Base-by-base conservation (phyloP, 495 filamentous ascomycete species). In the Paragyromitra xinjiangensis region DNA sequence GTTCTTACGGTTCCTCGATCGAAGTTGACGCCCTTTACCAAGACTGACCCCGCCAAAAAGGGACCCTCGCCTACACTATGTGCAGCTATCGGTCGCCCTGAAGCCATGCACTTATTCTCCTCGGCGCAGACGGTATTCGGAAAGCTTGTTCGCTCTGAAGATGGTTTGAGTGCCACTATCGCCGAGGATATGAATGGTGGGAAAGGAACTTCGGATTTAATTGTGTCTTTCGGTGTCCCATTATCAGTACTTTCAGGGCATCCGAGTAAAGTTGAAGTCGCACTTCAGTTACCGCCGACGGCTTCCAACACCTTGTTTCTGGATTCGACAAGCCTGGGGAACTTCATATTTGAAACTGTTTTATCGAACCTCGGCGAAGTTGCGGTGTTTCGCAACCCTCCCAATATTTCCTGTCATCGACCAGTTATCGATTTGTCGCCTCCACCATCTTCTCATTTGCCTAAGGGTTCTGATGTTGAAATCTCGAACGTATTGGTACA, bases 191-290 rank as follows among this genome's bases (percentile, higher is more conserved):
- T 26, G 3, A 39, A 73, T 45, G 71, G 73, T 48, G 83, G 83
- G 83, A 63, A 56, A 11, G 82, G 81, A 61, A 77, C 71, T 16
- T 62, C 73, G 37, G 63, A 78, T 44, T 51, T 84, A n/a, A 70
- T 84, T 42, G 72, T 81, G 44, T 81, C 81, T 48, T 82, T 82
- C 48, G 42, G 75, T n/a, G 81, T 75, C 22, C 83, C 83, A 16
- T 75, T 62, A 19, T 72, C 58, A 56, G 53, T 80, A 24, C 64
- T 84, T 24, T 61, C 82, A 14, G 12, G 22, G 16, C 68, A 81
- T 26, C 75, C 73, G 7, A 24, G 40, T 6, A 53, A 37, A 22
- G 29, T 69, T 51, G 56, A 34, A 8, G 62, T 82, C 34, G 62
- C 51, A 51, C 61, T 82, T 58, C 59, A 59, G 29, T 9, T 48